A percentile compares a stretch with the other conserved stretches of the same genome.
Evolutionary conservation across 1,139 yeast genomes (phyloP).

Genomic region (Kodamaea sp.): DNA sequence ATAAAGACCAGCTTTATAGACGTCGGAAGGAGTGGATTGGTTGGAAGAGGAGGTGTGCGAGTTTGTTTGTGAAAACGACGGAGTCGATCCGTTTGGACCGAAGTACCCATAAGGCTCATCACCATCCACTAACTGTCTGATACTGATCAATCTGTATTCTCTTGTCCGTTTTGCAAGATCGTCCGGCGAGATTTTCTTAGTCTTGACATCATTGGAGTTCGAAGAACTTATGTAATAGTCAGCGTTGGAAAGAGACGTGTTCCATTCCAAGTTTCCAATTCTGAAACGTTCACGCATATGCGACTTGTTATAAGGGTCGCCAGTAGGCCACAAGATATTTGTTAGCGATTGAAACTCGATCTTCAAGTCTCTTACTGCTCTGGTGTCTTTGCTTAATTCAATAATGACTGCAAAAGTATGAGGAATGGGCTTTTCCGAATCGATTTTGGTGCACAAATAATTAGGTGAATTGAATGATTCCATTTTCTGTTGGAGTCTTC

Average conservation of each 20-base stretch:
- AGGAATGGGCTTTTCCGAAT: conserved; percentile 44
- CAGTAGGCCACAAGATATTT: conserved; percentile 54
- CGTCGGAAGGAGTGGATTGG: conserved; percentile 5
- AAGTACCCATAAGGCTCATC: background rate
- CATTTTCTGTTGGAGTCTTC: conserved; percentile 15
- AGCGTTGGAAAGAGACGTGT: conserved; percentile 41
- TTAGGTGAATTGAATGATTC: conserved; percentile 36
- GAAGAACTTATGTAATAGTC: conserved; percentile 47
- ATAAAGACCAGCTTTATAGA: conserved; percentile 72
- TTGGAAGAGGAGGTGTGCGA: background rate
- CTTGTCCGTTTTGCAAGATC: conserved; percentile 41
- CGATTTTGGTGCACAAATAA: conserved; percentile 43
- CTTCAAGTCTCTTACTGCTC: conserved; percentile 27
- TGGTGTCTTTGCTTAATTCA: conserved; percentile 38
- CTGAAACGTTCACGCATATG: conserved; percentile 48
- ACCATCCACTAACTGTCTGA: conserved; percentile 21
- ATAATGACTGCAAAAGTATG: conserved; percentile 49
- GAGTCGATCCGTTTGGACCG: background rate
- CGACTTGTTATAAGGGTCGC: conserved; percentile 49
- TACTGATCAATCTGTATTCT: conserved; percentile 30
- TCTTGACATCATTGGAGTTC: conserved; percentile 37
- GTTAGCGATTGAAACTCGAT: conserved; percentile 37
- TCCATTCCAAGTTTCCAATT: conserved; percentile 53
- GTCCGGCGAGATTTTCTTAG: conserved; percentile 31
- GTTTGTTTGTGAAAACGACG: background rate